Conservation (phyloP, 2,329 filamentous ascomycete species). For the Phialocephala subalpina region DNA sequence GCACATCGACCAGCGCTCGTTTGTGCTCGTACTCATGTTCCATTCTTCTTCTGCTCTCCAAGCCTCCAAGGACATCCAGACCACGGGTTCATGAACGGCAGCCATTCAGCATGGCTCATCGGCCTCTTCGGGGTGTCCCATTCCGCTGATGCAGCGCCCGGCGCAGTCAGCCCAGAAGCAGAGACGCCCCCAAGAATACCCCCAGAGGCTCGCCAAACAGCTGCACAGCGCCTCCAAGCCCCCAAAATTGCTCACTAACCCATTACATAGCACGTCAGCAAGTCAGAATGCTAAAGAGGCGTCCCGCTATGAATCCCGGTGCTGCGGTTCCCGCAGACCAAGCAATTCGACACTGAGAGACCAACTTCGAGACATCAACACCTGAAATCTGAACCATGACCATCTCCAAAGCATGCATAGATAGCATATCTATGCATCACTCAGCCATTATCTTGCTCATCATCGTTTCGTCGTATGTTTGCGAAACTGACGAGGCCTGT, state of each 20-base stretch:
- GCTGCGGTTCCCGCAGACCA: constrained; percentile 3
- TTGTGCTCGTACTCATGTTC: not conserved
- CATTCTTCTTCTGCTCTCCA: not conserved
- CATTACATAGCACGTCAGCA: constrained; percentile 14
- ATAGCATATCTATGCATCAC: not conserved
- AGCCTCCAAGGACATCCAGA: not conserved
- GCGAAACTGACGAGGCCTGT: constrained; percentile 27
- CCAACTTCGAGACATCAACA: not conserved
- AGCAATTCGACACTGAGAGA: not conserved
- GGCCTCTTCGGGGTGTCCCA: not conserved
- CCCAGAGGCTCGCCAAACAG: not conserved
- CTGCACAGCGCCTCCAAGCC: constrained; percentile 9
- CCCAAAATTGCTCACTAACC: constrained; percentile 18
- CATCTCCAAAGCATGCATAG: no score
- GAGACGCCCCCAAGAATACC: constrained; percentile 10
- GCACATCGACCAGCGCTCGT: not conserved
- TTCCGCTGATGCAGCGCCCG: constrained; percentile 15
- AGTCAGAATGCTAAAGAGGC: not conserved
- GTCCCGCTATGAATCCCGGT: constrained; percentile 6
- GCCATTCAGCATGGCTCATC: constrained; percentile 10
- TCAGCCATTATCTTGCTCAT: not conserved
- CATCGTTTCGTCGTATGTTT: constrained; percentile 1
- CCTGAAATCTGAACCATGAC: not conserved
- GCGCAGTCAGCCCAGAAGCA: constrained; percentile 20
- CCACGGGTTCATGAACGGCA: not conserved